Base-by-base conservation (phyloP, 768 basidiomycete genomes). In the Psilocybe cubensis region DNA sequence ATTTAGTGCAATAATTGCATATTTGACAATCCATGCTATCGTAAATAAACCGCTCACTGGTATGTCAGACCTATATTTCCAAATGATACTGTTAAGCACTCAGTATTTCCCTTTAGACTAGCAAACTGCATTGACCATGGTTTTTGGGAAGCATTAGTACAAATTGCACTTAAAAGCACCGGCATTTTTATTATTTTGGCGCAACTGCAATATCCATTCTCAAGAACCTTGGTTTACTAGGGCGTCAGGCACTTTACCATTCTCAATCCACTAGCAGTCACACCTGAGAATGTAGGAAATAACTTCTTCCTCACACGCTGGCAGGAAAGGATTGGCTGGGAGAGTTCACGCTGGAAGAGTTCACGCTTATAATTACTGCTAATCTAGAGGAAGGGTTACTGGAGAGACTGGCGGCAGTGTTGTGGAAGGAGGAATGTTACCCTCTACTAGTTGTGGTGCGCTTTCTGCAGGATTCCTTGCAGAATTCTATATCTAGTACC, bases 201-300 rank as follows among this genome's bases (percentile, higher is more conserved):
- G 93, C 94, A 0, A 93, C 95, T 1, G 87, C 91, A 2, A 92
- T 94, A 28, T 89, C 92, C 46, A 85, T 92, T 63, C 81, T 99
- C 55, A 98, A 99, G 81, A 98, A 98, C 68, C 88, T 98, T 59
- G 94, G 98, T 35, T 84, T 98, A 7, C 97, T 97, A 2, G 96
- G n/a, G 96, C 7, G 86, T 98, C 62, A 94, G 96, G n/a, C 86
- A 91, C 68, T 98, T 97, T 70, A 96, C 96, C 46, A 84, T 98
- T 70, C 83, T 97, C 57, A 94, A 96, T 67, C 74, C 82, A 21
- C 68, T 72, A 2, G 53, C 70, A 35, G 88, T 88, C 25, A 79
- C 86, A 0, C 79, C 85, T 1, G 83, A 86, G 54, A 96, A 98
- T 65, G 87, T 93, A 0, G 95, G 95, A 0, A 93, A 94, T 79